phyloP scores from a whole-genome alignment of 1,284 basidiomycete genomes.

The Clitocybe nebularis region DNA sequence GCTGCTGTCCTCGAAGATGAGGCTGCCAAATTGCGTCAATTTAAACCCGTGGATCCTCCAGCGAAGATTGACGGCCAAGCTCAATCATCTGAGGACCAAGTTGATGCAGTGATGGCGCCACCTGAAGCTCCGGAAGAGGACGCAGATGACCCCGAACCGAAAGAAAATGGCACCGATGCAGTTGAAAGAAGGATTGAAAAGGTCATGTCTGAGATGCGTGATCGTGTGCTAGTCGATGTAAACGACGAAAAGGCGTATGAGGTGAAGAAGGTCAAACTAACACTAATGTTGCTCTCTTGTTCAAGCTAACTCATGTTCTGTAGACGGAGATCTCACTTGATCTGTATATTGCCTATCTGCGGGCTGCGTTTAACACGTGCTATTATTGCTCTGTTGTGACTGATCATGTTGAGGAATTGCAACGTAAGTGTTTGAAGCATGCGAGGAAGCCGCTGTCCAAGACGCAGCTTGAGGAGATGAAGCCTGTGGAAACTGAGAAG shows the following conservation, averaged over 20 bases:
- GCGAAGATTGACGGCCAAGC: slow-evolving; percentile 27
- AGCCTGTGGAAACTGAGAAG: slow-evolving; percentile 32
- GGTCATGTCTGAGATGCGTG: slow-evolving; percentile 61
- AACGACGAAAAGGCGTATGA: slow-evolving; percentile 62
- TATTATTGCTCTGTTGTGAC: slow-evolving; percentile 93
- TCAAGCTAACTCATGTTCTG: slow-evolving; percentile 9
- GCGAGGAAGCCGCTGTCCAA: slow-evolving; percentile 70
- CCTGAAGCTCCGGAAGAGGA: slow-evolving; percentile 37
- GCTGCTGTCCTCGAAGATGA: slow-evolving; percentile 73
- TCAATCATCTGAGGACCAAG: slow-evolving; percentile 29
- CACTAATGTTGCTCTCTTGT: slow-evolving; percentile 14
- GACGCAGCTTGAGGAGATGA: slow-evolving; percentile 53
- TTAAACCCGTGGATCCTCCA: slow-evolving; percentile 15
- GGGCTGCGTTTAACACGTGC: slow-evolving; percentile 84
- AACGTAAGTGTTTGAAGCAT: slow-evolving; percentile 91
- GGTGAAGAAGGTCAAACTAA: slow-evolving; percentile 57
- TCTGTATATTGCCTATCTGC: slow-evolving; percentile 81
- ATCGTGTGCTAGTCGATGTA: slow-evolving; percentile 54
- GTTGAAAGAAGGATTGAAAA: slow-evolving; percentile 76
- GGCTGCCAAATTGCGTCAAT: slow-evolving; percentile 42
- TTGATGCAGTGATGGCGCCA: slow-evolving; percentile 42
- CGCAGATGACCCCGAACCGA: slow-evolving; percentile 53
- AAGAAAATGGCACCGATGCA: slow-evolving; percentile 60
- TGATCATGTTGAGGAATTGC: slow-evolving; percentile 90
- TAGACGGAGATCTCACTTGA: slow-evolving; percentile 77